phyloP scores from a whole-genome alignment of 768 basidiomycete genomes.

The Suillus occidentalis region DNA sequence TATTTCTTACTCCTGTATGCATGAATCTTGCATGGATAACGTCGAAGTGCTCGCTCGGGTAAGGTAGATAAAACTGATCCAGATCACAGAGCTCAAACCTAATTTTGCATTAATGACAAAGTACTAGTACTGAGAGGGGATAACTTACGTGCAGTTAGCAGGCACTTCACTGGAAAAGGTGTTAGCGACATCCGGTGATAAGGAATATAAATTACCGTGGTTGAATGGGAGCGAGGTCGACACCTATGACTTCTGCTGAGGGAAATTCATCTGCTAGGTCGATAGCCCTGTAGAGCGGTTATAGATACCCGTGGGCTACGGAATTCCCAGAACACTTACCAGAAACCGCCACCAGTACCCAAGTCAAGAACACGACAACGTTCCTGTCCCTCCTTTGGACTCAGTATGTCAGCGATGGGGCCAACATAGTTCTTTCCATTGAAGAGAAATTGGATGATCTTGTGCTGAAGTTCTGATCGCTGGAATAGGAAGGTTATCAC shows the following conservation, averaged over 20 bases:
- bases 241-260: slow-evolving; percentile 61
- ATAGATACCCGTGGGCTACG: slow-evolving; percentile 3
- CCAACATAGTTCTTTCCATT: slow-evolving; percentile 65
- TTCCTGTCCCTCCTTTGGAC: slow-evolving; percentile 32
- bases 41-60: slow-evolving; percentile 62
- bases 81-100: slow-evolving; percentile 76
- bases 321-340: slow-evolving; percentile 38
- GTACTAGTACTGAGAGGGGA: background rate
- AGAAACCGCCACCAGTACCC: slow-evolving; percentile 65
- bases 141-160: slow-evolving; percentile 69
- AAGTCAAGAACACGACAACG: slow-evolving; percentile 56
- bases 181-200: slow-evolving; percentile 16
- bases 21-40: slow-evolving; percentile 70
- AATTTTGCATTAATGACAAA: slow-evolving; percentile 7
- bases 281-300: slow-evolving; percentile 51
- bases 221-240: slow-evolving; percentile 74
- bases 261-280: slow-evolving; percentile 76
- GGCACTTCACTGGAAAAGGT: slow-evolving; percentile 52
- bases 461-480: slow-evolving; percentile 65
- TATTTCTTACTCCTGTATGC: slow-evolving; percentile 58
- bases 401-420: slow-evolving; percentile 57
- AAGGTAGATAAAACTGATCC: slow-evolving; percentile 59
- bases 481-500: slow-evolving; percentile 25
- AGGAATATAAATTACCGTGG: slow-evolving; percentile 47
- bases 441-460: slow-evolving; percentile 67